Conservation (phyloP, 345 rosid species). For the Euphorbia peplus region DNA sequence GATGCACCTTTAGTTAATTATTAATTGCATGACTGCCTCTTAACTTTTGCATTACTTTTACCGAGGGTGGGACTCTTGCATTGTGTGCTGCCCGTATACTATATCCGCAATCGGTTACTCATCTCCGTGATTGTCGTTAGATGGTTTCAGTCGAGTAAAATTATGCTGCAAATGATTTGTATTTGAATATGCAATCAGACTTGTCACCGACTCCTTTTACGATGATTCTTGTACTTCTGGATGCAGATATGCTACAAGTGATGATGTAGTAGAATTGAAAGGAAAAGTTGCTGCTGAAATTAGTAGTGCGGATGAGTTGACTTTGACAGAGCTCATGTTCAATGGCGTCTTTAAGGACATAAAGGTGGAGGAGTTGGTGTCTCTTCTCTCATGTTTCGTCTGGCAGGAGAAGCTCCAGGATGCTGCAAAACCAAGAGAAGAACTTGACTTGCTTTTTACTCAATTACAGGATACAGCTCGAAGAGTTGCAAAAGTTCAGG, state of each 20-base stretch:
- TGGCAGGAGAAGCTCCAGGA: conserved; percentile 96
- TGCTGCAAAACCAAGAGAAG: conserved; percentile 88
- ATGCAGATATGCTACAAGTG: conserved; percentile 63
- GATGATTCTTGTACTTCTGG: not conserved
- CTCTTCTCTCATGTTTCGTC: conserved; percentile 96
- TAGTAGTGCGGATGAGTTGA: conserved; percentile 94
- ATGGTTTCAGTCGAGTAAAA: not conserved
- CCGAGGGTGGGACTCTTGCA: not conserved
- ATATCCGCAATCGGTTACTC: not conserved
- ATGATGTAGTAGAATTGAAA: conserved; percentile 74
- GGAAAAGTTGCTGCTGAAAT: conserved; percentile 94
- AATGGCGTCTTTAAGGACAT: conserved; percentile 79
- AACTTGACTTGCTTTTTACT: conserved; percentile 77
- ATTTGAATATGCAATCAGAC: not conserved
- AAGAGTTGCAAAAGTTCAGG: conserved; percentile 85
- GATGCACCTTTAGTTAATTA: not conserved
- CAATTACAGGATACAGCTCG: conserved; percentile 88
- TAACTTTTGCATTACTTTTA: not conserved
- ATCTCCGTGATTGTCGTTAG: not conserved
- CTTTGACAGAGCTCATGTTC: conserved; percentile 89
- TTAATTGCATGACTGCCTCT: not conserved
- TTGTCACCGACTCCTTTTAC: not conserved
- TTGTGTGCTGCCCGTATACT: not conserved
- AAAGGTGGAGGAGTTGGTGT: conserved; percentile 85
- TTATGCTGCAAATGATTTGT: not conserved